Evolutionary conservation across 345 rosid species (phyloP), one percentile per base, ranked within the genome.

Genomic region (Nasturtium officinale): DNA sequence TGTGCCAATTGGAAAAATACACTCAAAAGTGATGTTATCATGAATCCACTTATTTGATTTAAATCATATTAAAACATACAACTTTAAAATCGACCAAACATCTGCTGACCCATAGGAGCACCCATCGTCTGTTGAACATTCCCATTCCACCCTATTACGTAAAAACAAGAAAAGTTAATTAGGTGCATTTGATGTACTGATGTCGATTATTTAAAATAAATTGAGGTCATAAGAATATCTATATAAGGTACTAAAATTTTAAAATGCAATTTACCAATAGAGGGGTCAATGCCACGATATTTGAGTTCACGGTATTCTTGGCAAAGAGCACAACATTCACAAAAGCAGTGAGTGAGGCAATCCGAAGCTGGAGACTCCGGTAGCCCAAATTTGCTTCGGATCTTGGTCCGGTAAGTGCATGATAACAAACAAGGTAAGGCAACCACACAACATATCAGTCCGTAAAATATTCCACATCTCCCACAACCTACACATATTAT

Each of bases 291-390:
- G 55, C 94, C 91, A 78, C 94, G 83, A 35, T 2, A 73, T 16
- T 83, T 74, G 29, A 90, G 96, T 80, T 90, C 93, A 43, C 91
- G 78, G 62, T 87, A 85, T 25, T 85, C 90, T 72, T 88, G 96
- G 54, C 96, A 88, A 68, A 90, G 90, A 55, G 96, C 91, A 66
- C 96, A 88, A 16, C 70, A 72, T 53, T 88, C 96, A 76, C 67
- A 90, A 17, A 88, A 69, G 52, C 60, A 81, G 69, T 90, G 94
- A 29, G 83, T 81, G 73, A 83, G 13, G 80, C 94, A 88, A 55
- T 88, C 91, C 0, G 94, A 85, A 9, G 83, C 86, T 9, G 94
- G 91, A 29, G 85, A 66, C 77, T 88, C 91, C 5, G 81, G 74
- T 28, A 90, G 69, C 11, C 87, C 90, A 17, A 80, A 88, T 76